These are phyloP conservation scores for Dothideomycetidae sp. DNA, from an alignment of 2,329 filamentous ascomycete species.

Conservation along the genomic window DNA sequence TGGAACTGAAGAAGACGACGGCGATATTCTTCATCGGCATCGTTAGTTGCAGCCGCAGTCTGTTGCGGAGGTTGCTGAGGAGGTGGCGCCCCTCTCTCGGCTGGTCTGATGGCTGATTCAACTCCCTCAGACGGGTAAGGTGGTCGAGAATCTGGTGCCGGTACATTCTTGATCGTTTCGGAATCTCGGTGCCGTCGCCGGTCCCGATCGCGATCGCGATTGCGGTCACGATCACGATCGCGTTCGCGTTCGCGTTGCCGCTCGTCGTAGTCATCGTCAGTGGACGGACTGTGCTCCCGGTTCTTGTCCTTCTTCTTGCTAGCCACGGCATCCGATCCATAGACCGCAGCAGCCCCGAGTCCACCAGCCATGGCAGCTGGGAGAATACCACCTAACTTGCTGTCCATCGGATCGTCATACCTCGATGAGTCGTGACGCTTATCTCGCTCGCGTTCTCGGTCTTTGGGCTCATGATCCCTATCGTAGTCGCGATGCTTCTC, in stretches of 20 bases:
- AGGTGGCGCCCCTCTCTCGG: background rate
- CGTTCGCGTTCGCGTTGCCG: slow-evolving; percentile 16
- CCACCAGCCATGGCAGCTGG: slow-evolving; percentile 13
- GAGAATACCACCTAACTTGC: slow-evolving; percentile 12
- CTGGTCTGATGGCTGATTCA: slow-evolving; percentile 10
- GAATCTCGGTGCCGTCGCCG: background rate
- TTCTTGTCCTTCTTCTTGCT: slow-evolving; percentile 13
- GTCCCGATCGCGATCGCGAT: slow-evolving; percentile 9
- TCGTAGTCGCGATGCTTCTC: slow-evolving; percentile 12
- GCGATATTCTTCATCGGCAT: slow-evolving; percentile 38
- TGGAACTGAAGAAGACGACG: slow-evolving; percentile 30
- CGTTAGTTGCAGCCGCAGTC: slow-evolving; percentile 20
- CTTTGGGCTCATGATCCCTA: slow-evolving; percentile 10
- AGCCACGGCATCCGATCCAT: slow-evolving; percentile 9
- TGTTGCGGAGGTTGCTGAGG: slow-evolving; percentile 15
- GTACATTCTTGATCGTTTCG: background rate
- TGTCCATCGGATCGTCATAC: slow-evolving; percentile 13
- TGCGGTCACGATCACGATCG: slow-evolving; percentile 16
- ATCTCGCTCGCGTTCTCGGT: slow-evolving; percentile 20
- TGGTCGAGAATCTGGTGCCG: slow-evolving; percentile 1
- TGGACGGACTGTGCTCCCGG: slow-evolving; percentile 13
- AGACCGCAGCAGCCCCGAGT: slow-evolving; percentile 13
- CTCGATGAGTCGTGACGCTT: slow-evolving; percentile 18
- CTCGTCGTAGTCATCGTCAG: slow-evolving; percentile 13
- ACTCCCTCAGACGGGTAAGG: slow-evolving; percentile 3